These are phyloP conservation scores for Athelia sp. DNA, from an alignment of 1,284 basidiomycete species.

Conservation along the genomic window DNA sequence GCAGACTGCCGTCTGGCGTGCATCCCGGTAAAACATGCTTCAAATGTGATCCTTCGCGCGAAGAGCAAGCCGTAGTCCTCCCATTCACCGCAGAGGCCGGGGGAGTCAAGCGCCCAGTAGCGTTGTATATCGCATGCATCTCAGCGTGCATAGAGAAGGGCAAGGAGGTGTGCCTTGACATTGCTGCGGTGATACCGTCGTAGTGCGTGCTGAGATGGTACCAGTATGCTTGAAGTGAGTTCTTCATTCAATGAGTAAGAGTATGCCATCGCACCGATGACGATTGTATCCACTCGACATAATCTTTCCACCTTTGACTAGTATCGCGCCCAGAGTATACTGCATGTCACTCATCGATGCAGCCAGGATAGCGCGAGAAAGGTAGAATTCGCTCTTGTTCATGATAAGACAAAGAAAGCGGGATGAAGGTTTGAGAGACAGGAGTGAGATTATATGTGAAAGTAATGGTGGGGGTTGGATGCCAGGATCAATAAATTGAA, in stretches of 20 bases:
- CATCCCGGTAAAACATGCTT: conserved; percentile 3
- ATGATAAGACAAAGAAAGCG: too few species aligned
- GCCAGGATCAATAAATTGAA: too few species aligned
- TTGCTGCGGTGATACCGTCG: conserved; percentile 28
- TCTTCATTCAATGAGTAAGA: too few species aligned
- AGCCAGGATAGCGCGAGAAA: conserved; percentile 46
- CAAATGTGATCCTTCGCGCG: conserved; percentile 39
- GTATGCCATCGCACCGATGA: conserved; percentile 45
- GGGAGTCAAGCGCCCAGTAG: conserved; percentile 37
- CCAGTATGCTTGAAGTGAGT: too few species aligned
- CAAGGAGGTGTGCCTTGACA: conserved; percentile 8
- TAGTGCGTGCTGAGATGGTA: conserved; percentile 34
- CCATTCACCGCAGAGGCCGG: conserved; percentile 44
- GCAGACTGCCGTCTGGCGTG: conserved; percentile 11
- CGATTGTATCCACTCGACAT: conserved; percentile 51
- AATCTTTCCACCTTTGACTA: conserved; percentile 56
- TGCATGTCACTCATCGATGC: conserved; percentile 47
- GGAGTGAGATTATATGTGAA: too few species aligned
- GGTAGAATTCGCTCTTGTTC: conserved; percentile 49
- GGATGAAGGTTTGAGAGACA: too few species aligned
- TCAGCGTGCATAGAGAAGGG: conserved; percentile 59
- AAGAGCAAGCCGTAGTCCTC: neutral
- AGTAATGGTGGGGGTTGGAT: too few species aligned
- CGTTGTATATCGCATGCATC: conserved; percentile 54
- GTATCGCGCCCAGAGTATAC: conserved; percentile 49